Base-by-base conservation (phyloP, 1,284 basidiomycete genomes). In the Lentinus polychrous region DNA sequence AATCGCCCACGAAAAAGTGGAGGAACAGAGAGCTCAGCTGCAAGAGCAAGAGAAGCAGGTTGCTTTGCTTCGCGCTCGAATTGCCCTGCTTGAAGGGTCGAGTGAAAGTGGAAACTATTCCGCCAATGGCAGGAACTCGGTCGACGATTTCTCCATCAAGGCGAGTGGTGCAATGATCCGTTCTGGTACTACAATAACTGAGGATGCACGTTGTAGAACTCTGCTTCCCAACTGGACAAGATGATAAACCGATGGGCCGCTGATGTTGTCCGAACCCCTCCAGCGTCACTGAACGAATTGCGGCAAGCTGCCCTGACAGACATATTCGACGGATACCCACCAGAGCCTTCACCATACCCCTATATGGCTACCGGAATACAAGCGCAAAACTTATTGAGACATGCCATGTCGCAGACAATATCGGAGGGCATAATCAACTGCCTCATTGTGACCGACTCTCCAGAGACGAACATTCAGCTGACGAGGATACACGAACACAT, bases 61-160 rank as follows among this genome's bases (percentile, higher is more conserved):
- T 43, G 86, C 86, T 1, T 68, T 75, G 38, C 72, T 91, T 24
- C 73, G 83, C 41, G 74, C 73, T 1, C 78, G 86, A 34, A 88
- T 91, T 56, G 72, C 79, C 8, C 64, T 82, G 2, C 72, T 91
- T 39, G 88, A 91, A 63, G 88, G 88, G 8, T 72, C 46, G 65
- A 65, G 45, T 58, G 65, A 46, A 62, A 10, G 27, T 4, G 27
- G 68, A 55, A 59, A 64, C 45, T 61, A 67, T 36, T 65, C 66
- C 20, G 49, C 47, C 44, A 48, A 17, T 73, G 71, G 45, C 59
- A 66, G 46, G 34, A 43, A 74, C 58, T 82, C 84, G 0, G 74
- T 89, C 31, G 87, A 90, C 57, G 86, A 91, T 62, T 89, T 89
- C 65, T 89, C 87, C 10, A 90, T 91, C 67, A 85, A 81, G 69